Evolutionary conservation across 441 rosid species (phyloP).

Genomic region (Bruguiera hainesii): DNA sequence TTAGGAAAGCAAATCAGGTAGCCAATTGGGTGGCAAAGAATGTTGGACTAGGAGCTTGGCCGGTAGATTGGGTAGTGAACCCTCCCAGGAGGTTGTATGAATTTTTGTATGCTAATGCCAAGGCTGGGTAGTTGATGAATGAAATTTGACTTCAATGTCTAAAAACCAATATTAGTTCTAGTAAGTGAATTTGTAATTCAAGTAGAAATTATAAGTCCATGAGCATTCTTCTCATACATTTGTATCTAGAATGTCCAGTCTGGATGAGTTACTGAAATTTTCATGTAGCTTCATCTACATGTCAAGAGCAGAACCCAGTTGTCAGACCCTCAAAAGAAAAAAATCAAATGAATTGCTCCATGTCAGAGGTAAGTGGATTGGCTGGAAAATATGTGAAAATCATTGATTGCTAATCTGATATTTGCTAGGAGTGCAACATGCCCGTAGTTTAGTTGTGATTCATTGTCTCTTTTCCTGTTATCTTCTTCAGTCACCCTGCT

Average conservation of each 20-base stretch:
- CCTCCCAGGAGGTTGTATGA: no score
- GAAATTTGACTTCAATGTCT: no score
- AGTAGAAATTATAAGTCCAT: neutral
- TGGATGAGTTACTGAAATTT: conserved; percentile 8
- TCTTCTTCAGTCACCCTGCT: conserved; percentile 31
- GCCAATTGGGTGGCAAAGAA: no score
- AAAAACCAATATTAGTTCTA: neutral
- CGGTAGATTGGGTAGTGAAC: no score
- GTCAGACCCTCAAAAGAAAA: conserved; percentile 33
- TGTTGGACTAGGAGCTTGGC: no score
- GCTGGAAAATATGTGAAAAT: conserved; percentile 13
- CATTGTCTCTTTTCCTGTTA: conserved; percentile 25
- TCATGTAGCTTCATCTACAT: conserved; percentile 23
- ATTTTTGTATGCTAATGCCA: no score
- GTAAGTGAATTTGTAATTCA: conserved; percentile 1
- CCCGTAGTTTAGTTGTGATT: conserved; percentile 6
- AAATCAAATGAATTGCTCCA: conserved; percentile 29
- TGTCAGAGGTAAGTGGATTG: conserved; percentile 45
- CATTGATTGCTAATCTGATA: conserved; percentile 2
- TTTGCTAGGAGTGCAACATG: conserved; percentile 7
- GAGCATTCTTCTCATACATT: no score
- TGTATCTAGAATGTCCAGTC: neutral
- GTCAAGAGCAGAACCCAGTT: conserved; percentile 31
- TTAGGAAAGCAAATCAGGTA: no score
- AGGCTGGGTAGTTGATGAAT: no score